These are phyloP conservation scores for Intubia oerlemansii DNA, from an alignment of 2,329 filamentous ascomycete genomes.

Conservation along the genomic window DNA sequence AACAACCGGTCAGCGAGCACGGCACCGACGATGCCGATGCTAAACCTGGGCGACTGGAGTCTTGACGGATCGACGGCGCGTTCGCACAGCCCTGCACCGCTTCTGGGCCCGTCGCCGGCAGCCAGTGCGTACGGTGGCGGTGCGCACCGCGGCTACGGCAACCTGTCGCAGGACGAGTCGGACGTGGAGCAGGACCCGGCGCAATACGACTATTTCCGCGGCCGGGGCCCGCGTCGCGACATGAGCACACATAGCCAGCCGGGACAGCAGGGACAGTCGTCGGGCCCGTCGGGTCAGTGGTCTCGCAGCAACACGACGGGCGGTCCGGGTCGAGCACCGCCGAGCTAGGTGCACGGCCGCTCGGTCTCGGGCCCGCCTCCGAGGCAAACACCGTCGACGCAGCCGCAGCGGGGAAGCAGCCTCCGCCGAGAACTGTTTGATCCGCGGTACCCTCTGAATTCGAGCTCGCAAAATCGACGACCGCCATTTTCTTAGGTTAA, in stretches of 20 bases:
- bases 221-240: slow-evolving; percentile 9
- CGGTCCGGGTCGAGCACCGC: slow-evolving; percentile 3
- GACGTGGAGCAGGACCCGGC: slow-evolving; percentile 19
- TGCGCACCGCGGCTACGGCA: slow-evolving; percentile 35
- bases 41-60: too few relatives aligned
- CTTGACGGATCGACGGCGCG: too few relatives aligned
- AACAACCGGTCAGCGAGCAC: not conserved
- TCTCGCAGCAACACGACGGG: slow-evolving; percentile 3
- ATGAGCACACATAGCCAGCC: slow-evolving; percentile 2
- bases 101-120: too few relatives aligned
- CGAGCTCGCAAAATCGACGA: too few relatives aligned
- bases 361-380: too few relatives aligned
- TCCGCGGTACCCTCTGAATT: too few relatives aligned
- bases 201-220: slow-evolving; percentile 36
- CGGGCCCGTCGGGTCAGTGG: slow-evolving; percentile 3
- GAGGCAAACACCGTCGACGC: too few relatives aligned
- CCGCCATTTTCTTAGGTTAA: too few relatives aligned
- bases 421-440: too few relatives aligned
- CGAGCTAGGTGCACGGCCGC: slow-evolving; percentile 7
- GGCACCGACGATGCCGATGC: slow-evolving; percentile 10
- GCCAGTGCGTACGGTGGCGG: slow-evolving; percentile 35
- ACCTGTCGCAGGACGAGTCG: slow-evolving; percentile 31
- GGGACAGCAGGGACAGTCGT: too few relatives aligned
- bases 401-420: too few relatives aligned
- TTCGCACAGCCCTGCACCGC: too few relatives aligned